Base-by-base conservation (phyloP, 2,329 filamentous ascomycete species). In the Cryphonectria parasitica region DNA sequence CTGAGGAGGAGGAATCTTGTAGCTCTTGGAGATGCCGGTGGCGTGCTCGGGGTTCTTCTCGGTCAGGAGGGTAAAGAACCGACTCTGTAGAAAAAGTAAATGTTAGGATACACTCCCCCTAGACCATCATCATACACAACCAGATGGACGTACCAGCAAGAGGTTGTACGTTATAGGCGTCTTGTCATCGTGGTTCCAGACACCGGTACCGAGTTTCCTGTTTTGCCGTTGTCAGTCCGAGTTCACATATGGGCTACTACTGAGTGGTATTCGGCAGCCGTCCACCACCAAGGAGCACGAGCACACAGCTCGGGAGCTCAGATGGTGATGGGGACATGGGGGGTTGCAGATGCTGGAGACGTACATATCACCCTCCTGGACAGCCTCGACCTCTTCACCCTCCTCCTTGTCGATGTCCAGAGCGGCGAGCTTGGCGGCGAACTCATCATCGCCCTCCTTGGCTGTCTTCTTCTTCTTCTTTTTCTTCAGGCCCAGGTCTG, bases 1-100 rank as follows among this genome's bases (percentile, higher is more conserved):
- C 86, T 99, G 96, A 66, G 96, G 96, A 67, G 96, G 96, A 67
- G 96, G 96, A 77, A 99, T 99, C 90, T 98, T 98, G 90, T 98
- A 99, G 83, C 92, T 97, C 88, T 94, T 96, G 78, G 91, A 90
- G 75, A 94, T 94, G 80, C 90, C 93, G 74, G 93, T 92, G 74
- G 95, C 91, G 78, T 98, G 92, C 81, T 99, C 96, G 77, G 96
- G 96, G 86, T 99, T 97, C 87, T 97, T 95, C 83, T 95, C 93
- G 82, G 96, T 91, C 74, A 99, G 90, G 75, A 97, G 92, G 79
- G 89, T 91, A 89, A 98, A 99, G 88, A 99, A 99, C 76, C 96
- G 93, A 36, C 69, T 72, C 71, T 72, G 69, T 56, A 19, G 22
- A 36, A 52, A 11, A 39, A 39, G 36, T 1, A 45, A 5, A 34